Evolutionary conservation across 108 stramenopile species (phyloP).

Genomic region (Mediolabrus comicus): DNA sequence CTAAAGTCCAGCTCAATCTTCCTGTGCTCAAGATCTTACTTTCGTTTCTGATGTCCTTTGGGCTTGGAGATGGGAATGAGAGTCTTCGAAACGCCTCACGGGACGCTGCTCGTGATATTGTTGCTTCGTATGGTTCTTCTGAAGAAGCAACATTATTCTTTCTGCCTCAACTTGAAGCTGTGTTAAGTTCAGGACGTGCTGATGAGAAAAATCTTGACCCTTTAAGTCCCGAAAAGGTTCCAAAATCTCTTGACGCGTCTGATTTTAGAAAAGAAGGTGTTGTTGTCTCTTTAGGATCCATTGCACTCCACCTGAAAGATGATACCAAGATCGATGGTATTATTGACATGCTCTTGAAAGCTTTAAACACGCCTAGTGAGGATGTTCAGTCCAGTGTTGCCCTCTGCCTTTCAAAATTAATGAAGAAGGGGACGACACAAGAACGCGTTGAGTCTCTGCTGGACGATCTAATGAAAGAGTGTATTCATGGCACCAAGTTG

Average conservation of each 20-base stretch:
- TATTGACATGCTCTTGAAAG: constrained; percentile 78
- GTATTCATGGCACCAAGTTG: constrained; percentile 65
- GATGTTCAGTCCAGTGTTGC: constrained; percentile 87
- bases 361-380: constrained; percentile 79
- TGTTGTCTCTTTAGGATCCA: constrained; percentile 84
- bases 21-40: constrained; percentile 63
- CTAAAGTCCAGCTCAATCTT: constrained; percentile 57
- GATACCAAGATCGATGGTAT: constrained; percentile 76
- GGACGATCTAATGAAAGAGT: constrained; percentile 56
- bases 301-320: constrained; percentile 82
- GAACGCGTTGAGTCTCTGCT: constrained; percentile 68
- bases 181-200: constrained; percentile 69
- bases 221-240: constrained; percentile 61
- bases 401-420: constrained; percentile 70
- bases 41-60: constrained; percentile 80
- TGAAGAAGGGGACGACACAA: constrained; percentile 87
- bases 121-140: constrained; percentile 66
- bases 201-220: constrained; percentile 48
- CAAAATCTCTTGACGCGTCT: constrained; percentile 47
- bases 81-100: constrained; percentile 63
- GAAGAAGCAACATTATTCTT: constrained; percentile 80
- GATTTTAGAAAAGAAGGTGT: constrained; percentile 89
- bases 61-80: constrained; percentile 79
- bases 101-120: constrained; percentile 71
- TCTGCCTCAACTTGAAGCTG: constrained; percentile 75